Evolutionary conservation across 495 filamentous ascomycete genomes (phyloP).

Genomic region (Margaritispora aquatica): DNA sequence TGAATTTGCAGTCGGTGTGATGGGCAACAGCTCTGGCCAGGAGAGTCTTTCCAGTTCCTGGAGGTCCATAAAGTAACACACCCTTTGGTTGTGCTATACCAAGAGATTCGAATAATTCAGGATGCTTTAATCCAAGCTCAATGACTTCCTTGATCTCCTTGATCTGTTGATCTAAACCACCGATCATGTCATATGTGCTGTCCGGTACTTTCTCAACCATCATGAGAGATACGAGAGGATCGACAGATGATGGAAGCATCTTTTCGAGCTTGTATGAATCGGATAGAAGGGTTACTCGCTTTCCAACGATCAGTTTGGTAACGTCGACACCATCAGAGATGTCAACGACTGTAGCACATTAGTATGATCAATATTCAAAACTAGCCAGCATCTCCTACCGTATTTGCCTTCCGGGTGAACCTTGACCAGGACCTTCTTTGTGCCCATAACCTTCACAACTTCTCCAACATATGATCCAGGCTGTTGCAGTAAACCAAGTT

Average conservation of each 20-base stretch:
- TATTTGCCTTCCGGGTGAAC: constrained; percentile 99
- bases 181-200: constrained; percentile 99
- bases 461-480: constrained; percentile 98
- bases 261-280: constrained; percentile 98
- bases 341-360: constrained; percentile 70
- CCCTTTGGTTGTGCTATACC: constrained; percentile 98
- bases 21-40: constrained; percentile 94
- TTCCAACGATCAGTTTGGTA: constrained; percentile 90
- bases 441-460: constrained; percentile 99
- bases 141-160: constrained; percentile 99
- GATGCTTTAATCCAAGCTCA: constrained; percentile 96
- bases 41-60: constrained; percentile 95
- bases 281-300: constrained; percentile 92
- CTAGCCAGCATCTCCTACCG: constrained; percentile 50
- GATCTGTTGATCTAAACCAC: constrained; percentile 97
- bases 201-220: constrained; percentile 99
- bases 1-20: constrained; percentile 98
- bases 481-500: constrained; percentile 93
- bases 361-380: not conserved
- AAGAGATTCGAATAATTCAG: constrained; percentile 96
- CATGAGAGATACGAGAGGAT: constrained; percentile 99
- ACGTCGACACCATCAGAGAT: constrained; percentile 93
- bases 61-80: constrained; percentile 93
- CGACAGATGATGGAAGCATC: constrained; percentile 94
- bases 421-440: constrained; percentile 98